Conservation (phyloP, 768 basidiomycete species). For the Termitomyces heimii region DNA sequence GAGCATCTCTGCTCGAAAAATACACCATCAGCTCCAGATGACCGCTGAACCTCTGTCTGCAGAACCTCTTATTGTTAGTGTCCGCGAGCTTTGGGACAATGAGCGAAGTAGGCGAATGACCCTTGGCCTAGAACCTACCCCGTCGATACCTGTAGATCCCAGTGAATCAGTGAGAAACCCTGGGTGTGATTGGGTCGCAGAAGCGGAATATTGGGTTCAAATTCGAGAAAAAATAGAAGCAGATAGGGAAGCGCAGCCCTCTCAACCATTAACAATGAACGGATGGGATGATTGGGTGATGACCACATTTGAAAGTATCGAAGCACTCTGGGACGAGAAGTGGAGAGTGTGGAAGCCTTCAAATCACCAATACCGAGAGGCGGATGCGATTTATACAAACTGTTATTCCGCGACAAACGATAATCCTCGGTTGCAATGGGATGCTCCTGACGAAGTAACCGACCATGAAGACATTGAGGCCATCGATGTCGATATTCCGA, state of each 20-base stretch:
- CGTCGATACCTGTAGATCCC: conserved; percentile 64
- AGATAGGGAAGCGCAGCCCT: conserved; percentile 20
- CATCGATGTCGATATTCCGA: conserved; percentile 45
- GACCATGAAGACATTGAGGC: conserved; percentile 15
- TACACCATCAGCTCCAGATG: conserved; percentile 66
- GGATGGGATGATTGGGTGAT: conserved; percentile 74
- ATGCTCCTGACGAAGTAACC: not conserved
- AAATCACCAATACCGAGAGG: not conserved
- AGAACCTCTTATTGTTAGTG: conserved; percentile 79
- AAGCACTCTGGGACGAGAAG: conserved; percentile 74
- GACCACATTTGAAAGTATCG: conserved; percentile 87
- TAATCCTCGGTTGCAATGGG: not conserved
- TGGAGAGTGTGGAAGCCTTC: conserved; percentile 54
- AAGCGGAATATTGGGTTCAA: conserved; percentile 73
- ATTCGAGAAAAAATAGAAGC: conserved; percentile 57
- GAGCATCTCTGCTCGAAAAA: conserved; percentile 51
- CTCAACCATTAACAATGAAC: conserved; percentile 11
- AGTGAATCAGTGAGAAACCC: conserved; percentile 54
- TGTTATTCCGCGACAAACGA: not conserved
- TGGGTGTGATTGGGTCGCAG: conserved; percentile 64
- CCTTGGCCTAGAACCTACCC: conserved; percentile 67
- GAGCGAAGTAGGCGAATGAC: conserved; percentile 71
- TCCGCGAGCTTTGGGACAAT: conserved; percentile 95
- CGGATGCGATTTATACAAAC: not conserved
- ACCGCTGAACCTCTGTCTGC: conserved; percentile 42